Base-by-base conservation (phyloP, 345 rosid species). In the Pelargonium nanum region DNA sequence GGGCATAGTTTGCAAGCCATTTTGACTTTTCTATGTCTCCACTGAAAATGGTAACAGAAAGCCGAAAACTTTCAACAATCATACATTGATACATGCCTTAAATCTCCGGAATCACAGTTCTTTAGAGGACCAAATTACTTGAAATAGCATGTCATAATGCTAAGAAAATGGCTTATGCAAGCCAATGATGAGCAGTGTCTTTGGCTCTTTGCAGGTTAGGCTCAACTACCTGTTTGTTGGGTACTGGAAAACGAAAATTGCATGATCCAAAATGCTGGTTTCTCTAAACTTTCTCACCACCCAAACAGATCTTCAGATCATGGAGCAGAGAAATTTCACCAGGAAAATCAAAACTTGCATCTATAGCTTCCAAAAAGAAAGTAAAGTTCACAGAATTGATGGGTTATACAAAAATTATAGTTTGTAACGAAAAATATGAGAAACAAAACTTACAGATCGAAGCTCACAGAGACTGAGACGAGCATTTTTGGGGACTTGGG, bases 361-460 rank as follows among this genome's bases (percentile, higher is more conserved):
- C 55, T 52, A 52, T 21, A 21, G 55, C n/a, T n/a, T 5, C 9
- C n/a, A 20, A 52, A n/a, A 2, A 52, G 5, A 48, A 48, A 48
- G n/a, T n/a, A n/a, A n/a, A n/a, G n/a, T n/a, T n/a, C n/a, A n/a
- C n/a, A n/a, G n/a, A n/a, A n/a, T n/a, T n/a, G n/a, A n/a, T n/a
- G n/a, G n/a, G n/a, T n/a, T n/a, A n/a, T n/a, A n/a, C n/a, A 5
- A 48, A 48, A 48, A 48, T 4, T 13, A 48, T n/a, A 48, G 5
- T 13, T 48, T 48, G n/a, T 13, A 48, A n/a, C n/a, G 53, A 19
- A 52, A 52, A 52, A 52, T 19, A 19, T 19, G 21, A 19, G 22
- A 19, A 52, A 19, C 22, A 9, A 52, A 52, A 52, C 55, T 52
- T 20, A 52, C 55, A 52, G 55, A 52, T 52, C 55, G 55, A 52